Percentiles rank a stretch among this genome's conserved stretches.
Evolutionary conservation across 345 rosid species (phyloP).

Genomic region (Populus tremula): DNA sequence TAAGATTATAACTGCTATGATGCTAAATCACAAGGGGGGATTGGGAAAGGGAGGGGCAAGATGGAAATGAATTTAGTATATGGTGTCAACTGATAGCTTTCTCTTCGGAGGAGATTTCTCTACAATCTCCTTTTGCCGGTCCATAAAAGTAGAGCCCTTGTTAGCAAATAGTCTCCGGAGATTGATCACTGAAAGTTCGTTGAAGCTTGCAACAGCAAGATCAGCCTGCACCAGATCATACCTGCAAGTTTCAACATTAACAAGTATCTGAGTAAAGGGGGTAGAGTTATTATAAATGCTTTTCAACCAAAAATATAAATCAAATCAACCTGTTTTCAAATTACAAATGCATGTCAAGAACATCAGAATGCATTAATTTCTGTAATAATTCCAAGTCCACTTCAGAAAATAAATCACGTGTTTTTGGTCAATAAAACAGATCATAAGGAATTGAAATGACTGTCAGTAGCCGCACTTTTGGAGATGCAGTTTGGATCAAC

Average conservation of each 20-base stretch:
- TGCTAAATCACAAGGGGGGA: slow-evolving; percentile 9
- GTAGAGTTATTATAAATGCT: not conserved
- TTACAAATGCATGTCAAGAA: too few species aligned
- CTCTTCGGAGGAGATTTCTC: slow-evolving; percentile 74
- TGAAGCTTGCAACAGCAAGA: slow-evolving; percentile 72
- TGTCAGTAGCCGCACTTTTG: too few species aligned
- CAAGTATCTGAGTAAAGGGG: not conserved
- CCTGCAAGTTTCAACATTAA: slow-evolving; percentile 40
- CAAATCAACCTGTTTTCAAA: too few species aligned
- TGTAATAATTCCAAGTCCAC: too few species aligned
- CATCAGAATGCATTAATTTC: too few species aligned
- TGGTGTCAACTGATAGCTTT: slow-evolving; percentile 81
- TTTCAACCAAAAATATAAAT: not conserved
- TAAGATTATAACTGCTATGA: not conserved
- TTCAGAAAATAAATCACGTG: too few species aligned
- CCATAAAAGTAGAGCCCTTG: slow-evolving; percentile 91
- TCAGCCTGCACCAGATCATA: slow-evolving; percentile 94
- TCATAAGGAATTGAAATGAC: too few species aligned
- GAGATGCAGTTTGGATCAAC: too few species aligned
- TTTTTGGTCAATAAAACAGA: too few species aligned
- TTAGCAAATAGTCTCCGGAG: slow-evolving; percentile 83
- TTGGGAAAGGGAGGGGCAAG: not conserved
- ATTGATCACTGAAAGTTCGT: slow-evolving; percentile 88
- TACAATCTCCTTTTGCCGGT: slow-evolving; percentile 68
- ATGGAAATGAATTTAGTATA: slow-evolving; percentile 46